Base-by-base conservation (phyloP, 179 eudicot species). In the Vitellaria paradoxa region DNA sequence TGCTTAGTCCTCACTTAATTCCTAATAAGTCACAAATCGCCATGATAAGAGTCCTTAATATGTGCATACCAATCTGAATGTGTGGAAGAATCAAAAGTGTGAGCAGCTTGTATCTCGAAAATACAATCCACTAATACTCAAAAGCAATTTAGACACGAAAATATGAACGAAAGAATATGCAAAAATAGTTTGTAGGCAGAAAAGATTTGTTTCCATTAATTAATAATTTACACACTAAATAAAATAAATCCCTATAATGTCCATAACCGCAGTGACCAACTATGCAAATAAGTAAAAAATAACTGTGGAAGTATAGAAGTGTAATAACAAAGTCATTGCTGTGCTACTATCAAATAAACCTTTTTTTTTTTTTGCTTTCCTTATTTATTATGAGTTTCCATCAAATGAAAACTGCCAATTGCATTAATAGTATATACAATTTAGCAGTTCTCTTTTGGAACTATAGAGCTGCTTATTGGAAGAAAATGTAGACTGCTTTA, bases 181-280 rank as follows among this genome's bases (percentile, higher is more conserved):
- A 30, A 59, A 59, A 59, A 59, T 59, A 59, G 24, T 7, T 59
- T 59, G 63, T 9, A 18, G 24, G 10, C 7, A 37, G 46, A 18
- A 53, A 69, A 70, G 17, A 40, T 42, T 37, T 66, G 70, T 49
- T 66, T n/a, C 40, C 72, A 68, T 68, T 9, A 68, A 46, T 7
- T 30, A 30, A 30, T 37, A 17, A 37, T 45, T 46, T 68, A 9
- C 55, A 46, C 8, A 20, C 20, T 67, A 23, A 8, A 42, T 18
- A 67, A 0, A 4, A 53, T 15, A 67, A 17, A 42, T 45, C 9
- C 71, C 71, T 23, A 68, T 45, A 7, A 10, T 11, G 14, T n/a
- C 70, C 52, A 40, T 5, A 66, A 37, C 57, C 20, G 37, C 69
- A 65, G 11, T 0, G 23, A 30, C 37, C 37, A 30, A 30, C 37